Conservation (phyloP, 345 rosid genomes). For the Eutrema heterophyllum region DNA sequence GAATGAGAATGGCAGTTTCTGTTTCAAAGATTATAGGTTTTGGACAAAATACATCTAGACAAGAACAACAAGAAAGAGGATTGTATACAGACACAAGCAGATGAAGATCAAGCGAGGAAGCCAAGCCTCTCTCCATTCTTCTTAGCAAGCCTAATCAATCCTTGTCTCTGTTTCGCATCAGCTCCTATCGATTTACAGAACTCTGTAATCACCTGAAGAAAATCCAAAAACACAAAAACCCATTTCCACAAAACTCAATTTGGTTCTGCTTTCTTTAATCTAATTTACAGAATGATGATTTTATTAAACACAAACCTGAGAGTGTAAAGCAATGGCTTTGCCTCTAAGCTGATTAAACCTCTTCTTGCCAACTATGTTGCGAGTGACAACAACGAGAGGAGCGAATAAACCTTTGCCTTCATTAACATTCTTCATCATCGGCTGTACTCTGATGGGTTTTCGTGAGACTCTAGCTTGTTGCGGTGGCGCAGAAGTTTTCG, state of each 20-base stretch:
- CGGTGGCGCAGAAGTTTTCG: constrained; percentile 34
- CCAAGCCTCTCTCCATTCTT: constrained; percentile 97
- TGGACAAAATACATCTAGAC: constrained; percentile 26
- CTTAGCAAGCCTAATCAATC: constrained; percentile 91
- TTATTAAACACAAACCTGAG: constrained; percentile 50
- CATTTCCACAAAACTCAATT: background rate
- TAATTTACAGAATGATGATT: background rate
- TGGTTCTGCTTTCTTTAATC: background rate
- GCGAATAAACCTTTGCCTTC: constrained; percentile 97
- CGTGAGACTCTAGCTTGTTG: constrained; percentile 36
- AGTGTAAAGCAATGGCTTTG: constrained; percentile 94
- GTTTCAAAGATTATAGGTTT: background rate
- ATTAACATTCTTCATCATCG: constrained; percentile 83
- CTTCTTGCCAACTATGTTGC: constrained; percentile 74
- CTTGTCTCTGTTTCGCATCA: constrained; percentile 94
- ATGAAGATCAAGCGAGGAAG: constrained; percentile 59
- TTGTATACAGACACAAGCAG: constrained; percentile 1
- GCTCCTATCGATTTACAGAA: constrained; percentile 98
- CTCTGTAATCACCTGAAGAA: constrained; percentile 93
- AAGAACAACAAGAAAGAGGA: background rate
- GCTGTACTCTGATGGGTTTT: constrained; percentile 43
- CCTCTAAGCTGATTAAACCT: constrained; percentile 90
- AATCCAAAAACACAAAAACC: background rate
- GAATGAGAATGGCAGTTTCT: constrained; percentile 6
- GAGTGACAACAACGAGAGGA: constrained; percentile 67